Conservation (phyloP, 495 filamentous ascomycete genomes). For the Corynascus novoguineensis region DNA sequence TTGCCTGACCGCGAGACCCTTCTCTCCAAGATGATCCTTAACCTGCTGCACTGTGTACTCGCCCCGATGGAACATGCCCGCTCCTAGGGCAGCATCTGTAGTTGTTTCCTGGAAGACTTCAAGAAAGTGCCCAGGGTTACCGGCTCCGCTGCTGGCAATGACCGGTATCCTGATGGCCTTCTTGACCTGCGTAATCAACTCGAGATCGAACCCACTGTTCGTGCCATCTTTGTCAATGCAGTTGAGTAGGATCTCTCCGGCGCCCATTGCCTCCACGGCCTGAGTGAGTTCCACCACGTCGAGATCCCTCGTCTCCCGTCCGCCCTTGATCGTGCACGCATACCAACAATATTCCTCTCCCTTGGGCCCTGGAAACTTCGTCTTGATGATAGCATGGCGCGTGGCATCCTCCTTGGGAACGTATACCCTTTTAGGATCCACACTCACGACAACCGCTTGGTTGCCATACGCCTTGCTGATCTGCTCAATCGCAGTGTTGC, state of each 20-base stretch:
- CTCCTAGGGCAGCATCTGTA: slow-evolving; percentile 89
- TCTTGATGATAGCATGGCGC: slow-evolving; percentile 70
- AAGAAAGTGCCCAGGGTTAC: slow-evolving; percentile 79
- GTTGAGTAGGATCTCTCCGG: slow-evolving; percentile 90
- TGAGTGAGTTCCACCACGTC: slow-evolving; percentile 81
- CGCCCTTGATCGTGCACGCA: slow-evolving; percentile 93
- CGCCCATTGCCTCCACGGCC: slow-evolving; percentile 94
- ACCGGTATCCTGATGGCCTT: slow-evolving; percentile 79
- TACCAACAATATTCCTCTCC: slow-evolving; percentile 93
- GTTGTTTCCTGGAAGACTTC: slow-evolving; percentile 83
- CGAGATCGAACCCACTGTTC: slow-evolving; percentile 90
- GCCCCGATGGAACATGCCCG: slow-evolving; percentile 94
- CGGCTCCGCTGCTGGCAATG: slow-evolving; percentile 91
- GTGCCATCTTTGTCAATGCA: slow-evolving; percentile 97
- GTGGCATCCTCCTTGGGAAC: slow-evolving; percentile 68
- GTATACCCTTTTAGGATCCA: slow-evolving; percentile 89
- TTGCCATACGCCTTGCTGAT: slow-evolving; percentile 92
- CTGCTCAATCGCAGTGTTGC: slow-evolving; percentile 86
- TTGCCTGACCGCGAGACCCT: slow-evolving; percentile 67
- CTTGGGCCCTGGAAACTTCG: slow-evolving; percentile 59
- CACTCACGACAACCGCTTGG: slow-evolving; percentile 93
- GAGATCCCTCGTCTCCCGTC: slow-evolving; percentile 81
- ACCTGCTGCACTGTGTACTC: slow-evolving; percentile 94
- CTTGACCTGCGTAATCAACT: slow-evolving; percentile 86
- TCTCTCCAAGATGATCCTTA: slow-evolving; percentile 70